These are phyloP conservation scores for Gossypium trilobum DNA, from an alignment of 441 rosid species.

Conservation along the genomic window DNA sequence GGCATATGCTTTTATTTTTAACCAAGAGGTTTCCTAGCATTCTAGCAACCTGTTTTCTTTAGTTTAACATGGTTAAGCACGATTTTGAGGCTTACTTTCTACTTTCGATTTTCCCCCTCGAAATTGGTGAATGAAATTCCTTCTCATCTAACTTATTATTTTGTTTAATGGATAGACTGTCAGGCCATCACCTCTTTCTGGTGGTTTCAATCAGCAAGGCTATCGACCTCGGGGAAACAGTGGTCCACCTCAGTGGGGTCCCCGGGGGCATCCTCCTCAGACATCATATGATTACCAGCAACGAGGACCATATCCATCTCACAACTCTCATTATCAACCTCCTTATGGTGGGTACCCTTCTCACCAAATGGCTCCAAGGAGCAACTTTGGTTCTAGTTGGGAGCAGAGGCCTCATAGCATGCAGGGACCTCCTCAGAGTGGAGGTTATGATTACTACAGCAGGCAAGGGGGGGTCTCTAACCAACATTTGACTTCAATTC, in stretches of 20 bases:
- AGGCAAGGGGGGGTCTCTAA: constrained; percentile 46
- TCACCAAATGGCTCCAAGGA: constrained; percentile 57
- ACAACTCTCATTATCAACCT: constrained; percentile 48
- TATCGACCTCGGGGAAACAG: constrained; percentile 62
- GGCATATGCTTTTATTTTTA: not conserved
- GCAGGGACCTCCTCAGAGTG: constrained; percentile 49
- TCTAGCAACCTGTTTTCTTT: not conserved
- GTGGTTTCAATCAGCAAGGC: constrained; percentile 58
- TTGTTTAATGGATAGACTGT: constrained; percentile 38
- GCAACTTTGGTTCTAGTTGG: constrained; percentile 60
- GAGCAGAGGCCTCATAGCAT: constrained; percentile 66
- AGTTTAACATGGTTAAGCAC: not conserved
- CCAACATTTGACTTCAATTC: constrained; percentile 26
- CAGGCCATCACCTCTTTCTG: constrained; percentile 47
- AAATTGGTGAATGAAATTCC: constrained; percentile 6
- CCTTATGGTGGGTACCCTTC: constrained; percentile 57
- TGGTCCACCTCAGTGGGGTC: constrained; percentile 74
- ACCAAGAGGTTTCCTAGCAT: not conserved
- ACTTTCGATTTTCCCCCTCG: not conserved
- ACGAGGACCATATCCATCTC: constrained; percentile 67
- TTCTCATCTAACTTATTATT: constrained; percentile 15
- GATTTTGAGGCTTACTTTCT: not conserved
- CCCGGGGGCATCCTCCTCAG: constrained; percentile 55
- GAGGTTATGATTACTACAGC: constrained; percentile 70
- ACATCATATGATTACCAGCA: constrained; percentile 61